A percentile compares a stretch with the other conserved stretches of the same genome.
phyloP scores from a whole-genome alignment of 2,329 filamentous ascomycete species.

The Ophiostoma angusticollis region DNA sequence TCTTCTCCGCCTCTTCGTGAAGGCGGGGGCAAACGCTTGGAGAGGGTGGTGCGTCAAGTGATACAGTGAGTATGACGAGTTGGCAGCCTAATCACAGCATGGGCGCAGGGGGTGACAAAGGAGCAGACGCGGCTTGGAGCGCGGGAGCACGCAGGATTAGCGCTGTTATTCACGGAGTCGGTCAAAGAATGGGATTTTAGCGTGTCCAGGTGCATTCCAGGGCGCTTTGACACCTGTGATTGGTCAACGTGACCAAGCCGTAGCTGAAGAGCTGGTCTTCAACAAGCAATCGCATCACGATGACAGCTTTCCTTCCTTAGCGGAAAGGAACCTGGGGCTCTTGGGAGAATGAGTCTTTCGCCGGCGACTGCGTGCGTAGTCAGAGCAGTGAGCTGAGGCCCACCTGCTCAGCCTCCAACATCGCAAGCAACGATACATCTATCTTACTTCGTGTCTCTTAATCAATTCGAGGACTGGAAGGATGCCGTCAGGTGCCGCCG shows the following conservation, averaged over 20 bases:
- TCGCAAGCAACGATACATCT: no score
- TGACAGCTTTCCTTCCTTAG: no score
- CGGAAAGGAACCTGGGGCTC: no score
- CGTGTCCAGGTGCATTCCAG: background rate
- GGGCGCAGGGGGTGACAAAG: no score
- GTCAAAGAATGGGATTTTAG: no score
- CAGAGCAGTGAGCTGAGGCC: background rate
- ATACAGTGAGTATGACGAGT: constrained; percentile 13
- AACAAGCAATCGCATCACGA: no score
- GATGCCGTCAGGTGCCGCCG: no score
- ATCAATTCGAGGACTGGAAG: background rate
- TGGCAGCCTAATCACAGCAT: constrained; percentile 12
- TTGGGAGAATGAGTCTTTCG: no score
- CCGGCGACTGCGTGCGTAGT: no score
- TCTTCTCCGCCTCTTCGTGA: no score
- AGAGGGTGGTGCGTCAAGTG: constrained; percentile 9
- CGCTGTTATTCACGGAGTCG: no score
- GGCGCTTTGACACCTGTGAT: background rate
- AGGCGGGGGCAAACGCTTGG: background rate
- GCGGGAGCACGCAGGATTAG: background rate
- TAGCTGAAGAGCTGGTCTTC: no score
- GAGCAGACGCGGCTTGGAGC: background rate
- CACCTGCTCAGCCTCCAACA: background rate
- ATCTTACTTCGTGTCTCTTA: background rate
- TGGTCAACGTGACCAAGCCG: background rate